phyloP scores from a whole-genome alignment of 768 basidiomycete genomes.

The Phylloporus sp. region DNA sequence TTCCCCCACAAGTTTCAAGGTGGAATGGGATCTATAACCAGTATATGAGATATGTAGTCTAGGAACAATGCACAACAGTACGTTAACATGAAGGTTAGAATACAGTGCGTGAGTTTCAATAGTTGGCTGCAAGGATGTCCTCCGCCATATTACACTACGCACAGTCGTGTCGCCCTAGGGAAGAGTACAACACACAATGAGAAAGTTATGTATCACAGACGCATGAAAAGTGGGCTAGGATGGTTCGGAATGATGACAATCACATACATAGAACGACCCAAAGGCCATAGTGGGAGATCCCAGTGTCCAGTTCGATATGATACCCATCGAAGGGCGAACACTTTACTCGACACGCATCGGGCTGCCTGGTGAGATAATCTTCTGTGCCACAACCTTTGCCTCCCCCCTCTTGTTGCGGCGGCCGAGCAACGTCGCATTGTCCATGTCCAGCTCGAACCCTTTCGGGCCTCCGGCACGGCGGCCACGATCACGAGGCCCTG shows the following conservation, averaged over 20 bases:
- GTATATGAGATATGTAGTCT: constrained; percentile 5
- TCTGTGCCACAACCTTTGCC: constrained; percentile 22
- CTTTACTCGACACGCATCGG: constrained; percentile 31
- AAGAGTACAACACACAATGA: constrained; percentile 12
- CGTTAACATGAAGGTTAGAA: constrained; percentile 13
- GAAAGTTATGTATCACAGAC: constrained; percentile 11
- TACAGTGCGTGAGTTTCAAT: constrained; percentile 17
- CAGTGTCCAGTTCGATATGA: neutral
- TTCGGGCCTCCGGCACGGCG: constrained; percentile 25
- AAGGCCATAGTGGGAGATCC: neutral
- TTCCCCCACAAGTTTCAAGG: neutral
- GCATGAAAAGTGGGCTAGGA: neutral
- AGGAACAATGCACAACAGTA: constrained; percentile 13
- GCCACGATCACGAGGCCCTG: constrained; percentile 64
- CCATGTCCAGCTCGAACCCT: constrained; percentile 82
- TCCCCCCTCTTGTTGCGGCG: constrained; percentile 49
- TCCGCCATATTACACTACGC: constrained; percentile 9
- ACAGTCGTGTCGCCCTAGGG: constrained; percentile 5
- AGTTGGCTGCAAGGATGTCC: constrained; percentile 11
- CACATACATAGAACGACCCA: neutral
- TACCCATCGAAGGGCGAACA: neutral
- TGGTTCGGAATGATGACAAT: neutral
- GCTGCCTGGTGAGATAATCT: constrained; percentile 28
- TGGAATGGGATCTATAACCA: neutral
- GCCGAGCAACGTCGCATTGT: constrained; percentile 83